phyloP scores from a whole-genome alignment of 345 rosid genomes.

The Arabis hirsuta region DNA sequence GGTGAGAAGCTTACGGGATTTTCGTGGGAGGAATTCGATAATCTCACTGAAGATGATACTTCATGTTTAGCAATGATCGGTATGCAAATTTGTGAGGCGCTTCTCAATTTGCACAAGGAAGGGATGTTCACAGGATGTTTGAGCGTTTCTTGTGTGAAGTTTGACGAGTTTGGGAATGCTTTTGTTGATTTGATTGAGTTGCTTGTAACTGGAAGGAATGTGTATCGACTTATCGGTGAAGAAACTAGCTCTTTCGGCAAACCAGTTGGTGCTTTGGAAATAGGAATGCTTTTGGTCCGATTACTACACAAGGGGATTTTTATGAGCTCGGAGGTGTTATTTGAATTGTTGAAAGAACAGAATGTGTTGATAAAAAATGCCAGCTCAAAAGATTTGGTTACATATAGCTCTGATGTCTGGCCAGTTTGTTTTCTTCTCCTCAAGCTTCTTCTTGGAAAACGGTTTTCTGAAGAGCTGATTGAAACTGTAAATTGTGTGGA shows the following conservation, averaged over 20 bases:
- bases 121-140: constrained; percentile 64
- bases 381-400: constrained; percentile 41
- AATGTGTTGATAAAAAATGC: constrained; percentile 38
- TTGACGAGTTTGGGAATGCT: constrained; percentile 67
- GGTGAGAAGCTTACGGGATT: constrained; percentile 50
- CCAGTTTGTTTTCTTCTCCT: constrained; percentile 65
- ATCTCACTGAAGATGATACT: constrained; percentile 43
- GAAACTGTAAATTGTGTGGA: constrained; percentile 42
- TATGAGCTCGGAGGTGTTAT: constrained; percentile 73
- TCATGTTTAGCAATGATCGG: constrained; percentile 60
- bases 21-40: constrained; percentile 37
- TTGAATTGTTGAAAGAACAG: constrained; percentile 51
- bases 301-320: constrained; percentile 48
- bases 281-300: constrained; percentile 39
- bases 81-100: constrained; percentile 77
- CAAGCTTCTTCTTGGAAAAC: constrained; percentile 57
- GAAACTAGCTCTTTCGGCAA: constrained; percentile 40
- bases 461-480: constrained; percentile 49
- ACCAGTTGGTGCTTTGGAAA: constrained; percentile 44
- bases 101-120: constrained; percentile 58
- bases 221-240: constrained; percentile 34
- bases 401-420: constrained; percentile 73
- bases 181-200: constrained; percentile 59
- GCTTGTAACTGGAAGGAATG: constrained; percentile 52
- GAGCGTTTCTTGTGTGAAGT: constrained; percentile 56